Conservation (phyloP, 2,329 filamentous ascomycete species). For the Tympanopsis confertula region DNA sequence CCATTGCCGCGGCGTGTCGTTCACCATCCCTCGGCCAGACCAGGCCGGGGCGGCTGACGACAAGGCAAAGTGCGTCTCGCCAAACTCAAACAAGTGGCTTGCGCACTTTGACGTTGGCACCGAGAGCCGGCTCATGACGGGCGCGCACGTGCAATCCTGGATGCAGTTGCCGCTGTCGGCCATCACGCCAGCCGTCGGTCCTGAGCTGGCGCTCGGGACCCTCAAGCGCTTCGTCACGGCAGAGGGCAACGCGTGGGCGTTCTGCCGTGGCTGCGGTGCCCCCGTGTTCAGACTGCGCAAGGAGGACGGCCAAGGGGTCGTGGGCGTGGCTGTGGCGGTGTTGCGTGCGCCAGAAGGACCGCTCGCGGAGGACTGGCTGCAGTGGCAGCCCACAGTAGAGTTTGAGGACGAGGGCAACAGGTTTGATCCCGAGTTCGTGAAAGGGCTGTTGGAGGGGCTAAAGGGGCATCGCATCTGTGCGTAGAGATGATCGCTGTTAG, state of each 20-base stretch:
- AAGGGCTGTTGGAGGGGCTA: conserved; percentile 22
- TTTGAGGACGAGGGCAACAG: conserved; percentile 18
- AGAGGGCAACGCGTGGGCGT: conserved; percentile 23
- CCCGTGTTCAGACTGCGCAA: conserved; percentile 23
- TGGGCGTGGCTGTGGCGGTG: conserved; percentile 30
- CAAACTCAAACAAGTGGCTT: conserved; percentile 28
- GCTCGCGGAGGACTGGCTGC: conserved; percentile 31
- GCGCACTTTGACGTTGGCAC: conserved; percentile 26
- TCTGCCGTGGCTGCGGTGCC: conserved; percentile 33
- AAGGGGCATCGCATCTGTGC: too few relatives aligned
- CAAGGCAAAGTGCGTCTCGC: conserved; percentile 20
- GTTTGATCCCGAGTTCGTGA: conserved; percentile 22
- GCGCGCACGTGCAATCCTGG: conserved; percentile 29
- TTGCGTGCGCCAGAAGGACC: conserved; percentile 29
- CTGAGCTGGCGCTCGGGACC: conserved; percentile 26
- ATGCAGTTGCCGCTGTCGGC: conserved; percentile 23
- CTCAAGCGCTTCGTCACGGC: conserved; percentile 28
- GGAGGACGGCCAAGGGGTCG: conserved; percentile 17
- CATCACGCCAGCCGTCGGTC: conserved; percentile 22
- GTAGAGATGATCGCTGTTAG: too few relatives aligned
- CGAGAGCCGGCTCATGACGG: conserved; percentile 30
- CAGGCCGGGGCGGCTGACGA: conserved; percentile 14
- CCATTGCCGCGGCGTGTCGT: conserved; percentile 33
- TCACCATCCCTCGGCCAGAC: conserved; percentile 27
- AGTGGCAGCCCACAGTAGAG: conserved; percentile 26